Base-by-base conservation (phyloP, 345 rosid species). In the Camelina sativa region DNA sequence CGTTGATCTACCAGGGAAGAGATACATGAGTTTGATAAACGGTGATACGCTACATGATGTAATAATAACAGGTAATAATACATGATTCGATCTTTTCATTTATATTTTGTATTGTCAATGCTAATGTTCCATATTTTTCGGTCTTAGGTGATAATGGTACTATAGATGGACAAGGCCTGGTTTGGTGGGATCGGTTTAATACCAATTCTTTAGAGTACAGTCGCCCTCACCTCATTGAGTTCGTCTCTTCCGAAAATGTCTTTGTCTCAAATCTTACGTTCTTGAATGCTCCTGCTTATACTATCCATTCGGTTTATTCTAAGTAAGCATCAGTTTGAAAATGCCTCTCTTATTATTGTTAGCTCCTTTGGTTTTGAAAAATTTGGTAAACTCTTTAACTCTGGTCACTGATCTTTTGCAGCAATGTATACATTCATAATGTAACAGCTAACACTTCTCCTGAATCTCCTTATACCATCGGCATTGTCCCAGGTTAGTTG, bases 111-210 rank as follows among this genome's bases (percentile, higher is more conserved):
- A 28, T 28, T 53, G 41, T 13, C 40, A 40, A 13, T 17, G 44
- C 44, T 72, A 17, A 54, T 48, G n/a, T 47, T 23, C 41, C 53
- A 8, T 55, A 25, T 74, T 46, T 40, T 9, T 58, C 5, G 17
- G 41, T 22, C 23, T 25, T 57, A 90, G 89, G 92, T 53, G 79
- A 84, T 78, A 85, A 85, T 13, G 92, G 96, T 60, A 86, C 86
- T 6, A 82, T 88, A 17, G 88, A 90, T 61, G 91, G 91, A 5
- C 91, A 86, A 72, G 91, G 88, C 20, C 79, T 75, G 5, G 65
- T 82, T 15, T 90, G 92, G 96, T 90, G 96, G 92, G 81, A 85
- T 50, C 71, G 72, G 80, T 88, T 85, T 76, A 75, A 72, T 38
- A 61, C 79, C 28, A 64, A 65, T 12, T 66, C 82, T 8, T 66